phyloP scores from a whole-genome alignment of 2,329 filamentous ascomycete species.

The Cordyceps sp. region DNA sequence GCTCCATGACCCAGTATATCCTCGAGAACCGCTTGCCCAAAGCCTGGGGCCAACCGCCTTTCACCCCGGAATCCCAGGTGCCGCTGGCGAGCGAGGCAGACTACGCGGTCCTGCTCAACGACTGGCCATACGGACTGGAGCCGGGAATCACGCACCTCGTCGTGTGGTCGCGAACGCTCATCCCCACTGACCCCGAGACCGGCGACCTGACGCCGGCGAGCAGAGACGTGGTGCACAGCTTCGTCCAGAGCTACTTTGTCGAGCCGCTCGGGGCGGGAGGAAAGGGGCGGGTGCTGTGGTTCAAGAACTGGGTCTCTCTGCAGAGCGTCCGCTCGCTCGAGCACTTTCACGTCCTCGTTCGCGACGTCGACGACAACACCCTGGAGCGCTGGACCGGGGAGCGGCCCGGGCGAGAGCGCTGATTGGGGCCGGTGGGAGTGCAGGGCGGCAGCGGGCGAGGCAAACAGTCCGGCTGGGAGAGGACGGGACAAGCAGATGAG shows the following conservation, averaged over 20 bases:
- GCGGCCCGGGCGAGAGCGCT: conserved; percentile 22
- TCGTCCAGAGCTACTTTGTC: conserved; percentile 54
- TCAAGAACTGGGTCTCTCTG: conserved; percentile 82
- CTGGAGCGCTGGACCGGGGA: conserved; percentile 36
- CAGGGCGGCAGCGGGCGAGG: too few species aligned
- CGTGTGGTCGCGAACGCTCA: conserved; percentile 74
- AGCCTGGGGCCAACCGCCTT: conserved; percentile 47
- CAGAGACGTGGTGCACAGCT: conserved; percentile 45
- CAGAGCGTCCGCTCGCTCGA: conserved; percentile 80
- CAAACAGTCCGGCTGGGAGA: too few species aligned
- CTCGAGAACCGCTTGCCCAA: conserved; percentile 51
- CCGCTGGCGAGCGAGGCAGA: conserved; percentile 39
- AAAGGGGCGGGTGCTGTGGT: conserved; percentile 54
- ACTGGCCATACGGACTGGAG: conserved; percentile 80
- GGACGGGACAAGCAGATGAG: background rate
- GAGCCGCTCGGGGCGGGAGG: conserved; percentile 33
- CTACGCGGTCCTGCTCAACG: conserved; percentile 64
- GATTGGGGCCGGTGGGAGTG: too few species aligned
- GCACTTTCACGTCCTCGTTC: conserved; percentile 69
- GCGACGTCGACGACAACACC: conserved; percentile 31
- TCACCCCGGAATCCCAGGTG: conserved; percentile 28
- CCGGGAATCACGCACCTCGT: conserved; percentile 62
- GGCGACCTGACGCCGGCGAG: conserved; percentile 59
- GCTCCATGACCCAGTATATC: conserved; percentile 66
- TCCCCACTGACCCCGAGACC: conserved; percentile 52